Evolutionary conservation across 2,329 filamentous ascomycete species (phyloP), one percentile per base, ranked within the genome.

Genomic region (Fusarium sp.): DNA sequence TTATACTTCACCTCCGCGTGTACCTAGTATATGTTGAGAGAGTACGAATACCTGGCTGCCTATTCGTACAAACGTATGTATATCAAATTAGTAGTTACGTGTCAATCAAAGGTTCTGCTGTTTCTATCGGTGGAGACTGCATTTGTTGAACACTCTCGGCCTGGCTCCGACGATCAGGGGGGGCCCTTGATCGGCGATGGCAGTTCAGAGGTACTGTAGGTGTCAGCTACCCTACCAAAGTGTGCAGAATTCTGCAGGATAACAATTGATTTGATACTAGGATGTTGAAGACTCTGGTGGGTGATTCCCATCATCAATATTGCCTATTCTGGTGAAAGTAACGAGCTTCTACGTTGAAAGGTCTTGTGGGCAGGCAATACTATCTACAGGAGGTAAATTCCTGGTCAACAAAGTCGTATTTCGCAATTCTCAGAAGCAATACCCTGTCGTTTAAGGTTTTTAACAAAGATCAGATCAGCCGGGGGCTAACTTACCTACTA

Each of bases 401-500:
- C 21, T 53, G 30, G 58, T 21, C 21, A 46, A 46, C 28, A 53
- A 51, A 39, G 49, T 52, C 6, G 23, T n/a, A 52, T 52, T 44
- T 57, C 34, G 19, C 31, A 51, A 59, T 52, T 31, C 34, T 42
- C 37, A 67, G 31, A 41, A 52, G 41, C 28, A 34, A 51, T 46
- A 58, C 67, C 58, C 21, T 62, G 61, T 56, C 49, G 52, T 53
- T 63, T 70, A 69, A 69, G 57, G 66, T 69, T 70, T 70, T 59
- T 45, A 19, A 46, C 62, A 69, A 69, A 69, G 67, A 69, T 69
- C 62, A 69, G 67, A 67, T 69, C 67, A 69, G 67, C 62, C 53
- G 37, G 52, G 31, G 34, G 34, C 34, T 37, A 37, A 37, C 18
- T 37, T 37, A 11, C 34, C 34, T 37, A 37, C 34, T 37, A 37